These are phyloP conservation scores for Wallemia hederae DNA, from an alignment of 1,284 basidiomycete genomes.

Conservation along the genomic window DNA sequence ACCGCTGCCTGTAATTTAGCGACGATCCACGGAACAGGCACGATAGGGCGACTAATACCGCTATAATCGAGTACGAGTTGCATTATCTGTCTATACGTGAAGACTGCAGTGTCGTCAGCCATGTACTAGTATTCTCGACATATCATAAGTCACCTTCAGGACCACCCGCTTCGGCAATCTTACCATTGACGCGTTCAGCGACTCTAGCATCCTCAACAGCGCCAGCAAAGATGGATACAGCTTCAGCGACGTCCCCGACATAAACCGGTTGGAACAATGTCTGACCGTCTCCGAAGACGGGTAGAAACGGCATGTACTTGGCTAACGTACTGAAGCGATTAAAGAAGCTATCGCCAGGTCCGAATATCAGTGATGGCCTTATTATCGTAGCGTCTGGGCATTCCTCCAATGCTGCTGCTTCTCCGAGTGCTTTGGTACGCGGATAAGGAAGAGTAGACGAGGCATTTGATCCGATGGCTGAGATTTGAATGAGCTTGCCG, in stretches of 20 bases:
- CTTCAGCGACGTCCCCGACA: slow-evolving; percentile 30
- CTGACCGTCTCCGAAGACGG: slow-evolving; percentile 35
- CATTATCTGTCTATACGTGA: slow-evolving; percentile 35
- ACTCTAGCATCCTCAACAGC: slow-evolving; percentile 17
- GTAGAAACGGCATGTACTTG: slow-evolving; percentile 31
- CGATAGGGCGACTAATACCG: slow-evolving; percentile 23
- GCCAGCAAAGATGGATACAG: slow-evolving; percentile 29
- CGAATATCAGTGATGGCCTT: slow-evolving; percentile 17
- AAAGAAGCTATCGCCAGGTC: neutral
- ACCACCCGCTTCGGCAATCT: slow-evolving; percentile 35
- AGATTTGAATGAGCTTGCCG: slow-evolving; percentile 30
- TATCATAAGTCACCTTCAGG: slow-evolving; percentile 24
- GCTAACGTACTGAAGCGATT: slow-evolving; percentile 32
- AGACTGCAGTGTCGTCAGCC: slow-evolving; percentile 18
- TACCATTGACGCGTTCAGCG: slow-evolving; percentile 21
- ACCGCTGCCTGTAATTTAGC: slow-evolving; percentile 31
- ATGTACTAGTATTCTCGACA: neutral
- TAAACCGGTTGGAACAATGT: slow-evolving; percentile 34
- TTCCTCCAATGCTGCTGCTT: slow-evolving; percentile 21
- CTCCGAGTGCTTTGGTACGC: slow-evolving; percentile 21
- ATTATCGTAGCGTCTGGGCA: slow-evolving; percentile 28
- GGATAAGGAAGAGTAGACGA: slow-evolving; percentile 22
- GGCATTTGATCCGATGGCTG: slow-evolving; percentile 29
- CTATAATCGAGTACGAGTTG: slow-evolving; percentile 27
- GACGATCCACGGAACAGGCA: slow-evolving; percentile 30